Percentiles rank a stretch among this genome's conserved stretches.
These are phyloP conservation scores for Scheffersomyces parashehatae DNA, from an alignment of 1,139 yeast species.

Conservation along the genomic window DNA sequence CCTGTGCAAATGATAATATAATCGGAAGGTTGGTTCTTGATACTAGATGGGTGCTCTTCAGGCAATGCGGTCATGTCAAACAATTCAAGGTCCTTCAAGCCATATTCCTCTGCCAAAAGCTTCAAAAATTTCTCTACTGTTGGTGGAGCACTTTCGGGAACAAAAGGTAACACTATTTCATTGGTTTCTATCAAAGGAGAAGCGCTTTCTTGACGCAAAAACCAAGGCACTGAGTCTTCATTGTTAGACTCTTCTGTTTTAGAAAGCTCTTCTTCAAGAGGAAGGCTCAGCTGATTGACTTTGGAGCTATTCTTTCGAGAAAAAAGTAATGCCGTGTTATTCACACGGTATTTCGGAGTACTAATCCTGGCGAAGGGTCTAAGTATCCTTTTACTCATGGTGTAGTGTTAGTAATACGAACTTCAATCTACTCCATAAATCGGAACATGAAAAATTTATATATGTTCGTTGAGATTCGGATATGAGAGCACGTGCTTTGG, in stretches of 20 bases:
- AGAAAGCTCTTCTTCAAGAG: no score
- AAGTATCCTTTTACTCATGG: neutral
- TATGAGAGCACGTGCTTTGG: no score
- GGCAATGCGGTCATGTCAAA: conserved; percentile 48
- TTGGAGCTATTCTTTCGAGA: neutral
- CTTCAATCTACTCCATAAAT: no score
- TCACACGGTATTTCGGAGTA: neutral
- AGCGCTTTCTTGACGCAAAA: conserved; percentile 52
- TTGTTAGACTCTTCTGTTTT: neutral
- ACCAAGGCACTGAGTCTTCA: conserved; percentile 55
- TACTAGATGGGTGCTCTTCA: conserved; percentile 41
- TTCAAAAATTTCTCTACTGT: conserved; percentile 46
- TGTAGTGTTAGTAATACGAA: neutral
- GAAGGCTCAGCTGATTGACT: neutral
- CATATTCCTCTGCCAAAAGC: conserved; percentile 58
- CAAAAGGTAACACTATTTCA: conserved; percentile 38
- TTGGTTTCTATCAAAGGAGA: conserved; percentile 35
- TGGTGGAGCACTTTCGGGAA: conserved; percentile 61
- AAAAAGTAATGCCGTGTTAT: neutral
- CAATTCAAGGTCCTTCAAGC: conserved; percentile 59
- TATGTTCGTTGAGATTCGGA: no score
- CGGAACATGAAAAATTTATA: no score
- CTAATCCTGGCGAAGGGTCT: neutral
- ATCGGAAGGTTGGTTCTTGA: conserved; percentile 33
- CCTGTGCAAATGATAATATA: conserved; percentile 76